Percentiles rank a stretch among this genome's conserved stretches.
phyloP scores from a whole-genome alignment of 202 grass and related monocot species.

The Tripidium arundinaceum region DNA sequence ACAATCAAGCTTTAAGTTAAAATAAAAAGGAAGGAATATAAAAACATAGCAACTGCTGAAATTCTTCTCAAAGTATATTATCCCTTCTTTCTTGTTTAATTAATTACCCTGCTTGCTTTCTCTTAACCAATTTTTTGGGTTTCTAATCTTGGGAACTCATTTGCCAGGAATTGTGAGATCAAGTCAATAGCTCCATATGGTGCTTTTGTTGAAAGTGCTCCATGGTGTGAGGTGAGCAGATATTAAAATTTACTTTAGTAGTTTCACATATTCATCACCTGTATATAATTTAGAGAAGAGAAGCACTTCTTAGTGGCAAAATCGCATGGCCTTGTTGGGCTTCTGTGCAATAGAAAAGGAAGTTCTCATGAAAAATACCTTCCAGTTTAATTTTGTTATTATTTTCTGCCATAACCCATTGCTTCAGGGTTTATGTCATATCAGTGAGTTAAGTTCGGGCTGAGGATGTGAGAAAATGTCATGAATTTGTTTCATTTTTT shows the following conservation, averaged over 20 bases:
- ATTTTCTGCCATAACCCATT: conserved; percentile 21
- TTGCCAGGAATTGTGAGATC: conserved; percentile 77
- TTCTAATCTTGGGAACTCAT: conserved; percentile 31
- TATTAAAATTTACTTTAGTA: conserved; percentile 12
- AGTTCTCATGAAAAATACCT: too few relatives aligned
- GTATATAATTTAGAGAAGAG: not conserved
- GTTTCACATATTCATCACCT: conserved; percentile 22
- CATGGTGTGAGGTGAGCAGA: conserved; percentile 68
- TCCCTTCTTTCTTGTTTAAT: too few relatives aligned
- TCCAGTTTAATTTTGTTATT: conserved; percentile 4
- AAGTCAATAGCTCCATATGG: conserved; percentile 85
- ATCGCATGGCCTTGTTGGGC: not conserved
- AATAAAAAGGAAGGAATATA: not conserved
- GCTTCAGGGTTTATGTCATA: conserved; percentile 85
- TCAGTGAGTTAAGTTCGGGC: conserved; percentile 86
- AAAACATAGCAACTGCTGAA: conserved; percentile 1
- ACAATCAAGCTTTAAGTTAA: conserved; percentile 19
- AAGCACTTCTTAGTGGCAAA: not conserved
- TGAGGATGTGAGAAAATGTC: conserved; percentile 90
- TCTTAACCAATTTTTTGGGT: not conserved
- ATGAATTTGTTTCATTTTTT: conserved; percentile 15
- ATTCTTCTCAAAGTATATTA: too few relatives aligned
- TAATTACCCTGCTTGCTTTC: conserved; percentile 12
- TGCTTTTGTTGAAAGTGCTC: conserved; percentile 98
- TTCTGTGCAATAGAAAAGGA: not conserved